Percentiles rank a stretch among this genome's conserved stretches.
phyloP scores from a whole-genome alignment of 345 rosid genomes.

The Populus nigra region DNA sequence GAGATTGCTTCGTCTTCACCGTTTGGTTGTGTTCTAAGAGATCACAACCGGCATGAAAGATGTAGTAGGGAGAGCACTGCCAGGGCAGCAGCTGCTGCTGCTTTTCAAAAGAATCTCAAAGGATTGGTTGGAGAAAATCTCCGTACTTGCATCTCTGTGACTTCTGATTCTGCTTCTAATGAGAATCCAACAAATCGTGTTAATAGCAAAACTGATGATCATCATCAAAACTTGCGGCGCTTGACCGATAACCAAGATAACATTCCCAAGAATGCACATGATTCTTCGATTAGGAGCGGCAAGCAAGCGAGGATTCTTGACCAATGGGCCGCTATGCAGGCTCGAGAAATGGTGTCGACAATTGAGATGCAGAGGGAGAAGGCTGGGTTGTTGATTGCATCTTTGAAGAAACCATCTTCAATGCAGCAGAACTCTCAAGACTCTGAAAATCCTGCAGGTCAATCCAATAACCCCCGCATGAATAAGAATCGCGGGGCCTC shows the following conservation, averaged over 20 bases:
- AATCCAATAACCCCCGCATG: slow-evolving; percentile 13
- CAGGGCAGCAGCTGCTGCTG: slow-evolving; percentile 33
- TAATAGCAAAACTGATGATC: background rate
- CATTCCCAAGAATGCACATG: background rate
- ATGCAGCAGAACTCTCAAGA: background rate
- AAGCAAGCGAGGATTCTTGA: slow-evolving; percentile 34
- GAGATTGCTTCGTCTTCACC: slow-evolving; percentile 59
- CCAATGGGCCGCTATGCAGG: slow-evolving; percentile 46
- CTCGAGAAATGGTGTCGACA: slow-evolving; percentile 36
- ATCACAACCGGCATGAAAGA: slow-evolving; percentile 46
- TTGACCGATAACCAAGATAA: slow-evolving; percentile 11
- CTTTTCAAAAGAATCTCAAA: slow-evolving; percentile 59
- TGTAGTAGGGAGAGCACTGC: slow-evolving; percentile 38
- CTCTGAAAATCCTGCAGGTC: slow-evolving; percentile 1
- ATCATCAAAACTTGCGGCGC: slow-evolving; percentile 1
- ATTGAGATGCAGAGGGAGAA: slow-evolving; percentile 34
- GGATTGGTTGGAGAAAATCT: slow-evolving; percentile 61
- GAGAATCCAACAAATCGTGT: slow-evolving; percentile 16
- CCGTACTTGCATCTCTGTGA: slow-evolving; percentile 33
- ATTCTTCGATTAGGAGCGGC: slow-evolving; percentile 11
- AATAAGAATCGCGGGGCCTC: slow-evolving; percentile 50
- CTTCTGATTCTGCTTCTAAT: slow-evolving; percentile 16
- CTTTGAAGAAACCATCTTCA: slow-evolving; percentile 12
- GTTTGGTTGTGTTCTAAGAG: slow-evolving; percentile 59
- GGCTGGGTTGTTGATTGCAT: slow-evolving; percentile 20